phyloP scores from a whole-genome alignment of 768 basidiomycete genomes.

The Pleurotus sapidus region DNA sequence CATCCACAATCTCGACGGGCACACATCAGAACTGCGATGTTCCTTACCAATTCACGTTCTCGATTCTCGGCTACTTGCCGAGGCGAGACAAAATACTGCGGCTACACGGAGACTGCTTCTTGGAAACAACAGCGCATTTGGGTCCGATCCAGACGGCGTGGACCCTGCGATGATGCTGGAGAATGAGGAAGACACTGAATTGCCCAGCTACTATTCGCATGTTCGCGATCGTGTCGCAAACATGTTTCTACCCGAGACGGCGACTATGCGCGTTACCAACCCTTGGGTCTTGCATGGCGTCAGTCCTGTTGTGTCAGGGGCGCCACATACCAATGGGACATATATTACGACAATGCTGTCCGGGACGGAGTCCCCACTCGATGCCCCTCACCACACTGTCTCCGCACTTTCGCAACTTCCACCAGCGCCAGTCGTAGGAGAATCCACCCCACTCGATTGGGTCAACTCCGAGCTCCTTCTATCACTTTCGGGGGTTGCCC shows the following conservation, averaged over 20 bases:
- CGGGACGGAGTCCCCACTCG: constrained; percentile 37
- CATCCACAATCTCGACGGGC: constrained; percentile 85
- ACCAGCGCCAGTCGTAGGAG: constrained; percentile 40
- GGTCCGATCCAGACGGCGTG: constrained; percentile 35
- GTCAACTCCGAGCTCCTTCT: constrained; percentile 83
- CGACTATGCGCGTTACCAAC: constrained; percentile 61
- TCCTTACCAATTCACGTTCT: constrained; percentile 88
- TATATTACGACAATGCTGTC: constrained; percentile 20
- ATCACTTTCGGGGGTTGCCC: constrained; percentile 40
- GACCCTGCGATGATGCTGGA: constrained; percentile 39
- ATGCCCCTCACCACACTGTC: constrained; percentile 22
- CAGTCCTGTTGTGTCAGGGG: constrained; percentile 29
- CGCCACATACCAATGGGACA: constrained; percentile 12
- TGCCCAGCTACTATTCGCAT: constrained; percentile 89
- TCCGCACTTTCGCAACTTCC: constrained; percentile 37
- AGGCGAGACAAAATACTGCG: constrained; percentile 72
- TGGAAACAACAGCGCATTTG: constrained; percentile 17
- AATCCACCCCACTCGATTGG: constrained; percentile 62
- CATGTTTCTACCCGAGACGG: constrained; percentile 63
- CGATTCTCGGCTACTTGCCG: constrained; percentile 66
- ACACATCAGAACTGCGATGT: constrained; percentile 92
- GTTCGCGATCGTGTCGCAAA: constrained; percentile 87
- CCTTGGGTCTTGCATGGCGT: constrained; percentile 51
- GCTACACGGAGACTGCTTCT: constrained; percentile 72
- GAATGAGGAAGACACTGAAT: constrained; percentile 63